Percentiles rank a stretch among this genome's conserved stretches.
Evolutionary conservation across 2,329 filamentous ascomycete genomes (phyloP).

Genomic region (Lecanoromycetidae sp.): DNA sequence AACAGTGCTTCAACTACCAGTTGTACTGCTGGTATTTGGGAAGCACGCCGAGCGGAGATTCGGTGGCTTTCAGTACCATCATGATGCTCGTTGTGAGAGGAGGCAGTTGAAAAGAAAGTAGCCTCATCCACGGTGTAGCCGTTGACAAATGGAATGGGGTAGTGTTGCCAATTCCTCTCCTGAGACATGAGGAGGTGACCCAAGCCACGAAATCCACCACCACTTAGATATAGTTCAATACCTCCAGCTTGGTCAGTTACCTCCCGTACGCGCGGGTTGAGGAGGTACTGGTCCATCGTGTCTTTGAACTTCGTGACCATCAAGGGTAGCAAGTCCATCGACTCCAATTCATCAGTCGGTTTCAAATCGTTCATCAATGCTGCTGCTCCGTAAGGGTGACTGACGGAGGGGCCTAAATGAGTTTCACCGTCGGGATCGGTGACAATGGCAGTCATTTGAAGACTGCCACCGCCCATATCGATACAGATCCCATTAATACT

Average conservation of each 20-base stretch:
- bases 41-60: slow-evolving; percentile 64
- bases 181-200: slow-evolving; percentile 78
- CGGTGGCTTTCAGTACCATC: slow-evolving; percentile 43
- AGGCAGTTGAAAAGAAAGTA: slow-evolving; percentile 47
- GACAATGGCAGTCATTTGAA: slow-evolving; percentile 57
- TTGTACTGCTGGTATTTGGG: slow-evolving; percentile 73
- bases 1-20: slow-evolving; percentile 67
- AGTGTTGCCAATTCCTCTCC: slow-evolving; percentile 59
- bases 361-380: slow-evolving; percentile 47
- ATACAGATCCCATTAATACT: slow-evolving; percentile 68
- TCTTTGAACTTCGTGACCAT: slow-evolving; percentile 47
- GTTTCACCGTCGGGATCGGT: slow-evolving; percentile 37
- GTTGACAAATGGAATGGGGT: slow-evolving; percentile 73
- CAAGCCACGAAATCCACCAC: slow-evolving; percentile 82
- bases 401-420: slow-evolving; percentile 45
- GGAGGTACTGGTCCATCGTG: slow-evolving; percentile 45
- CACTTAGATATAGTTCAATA: slow-evolving; percentile 70
- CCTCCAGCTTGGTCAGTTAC: slow-evolving; percentile 35
- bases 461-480: slow-evolving; percentile 69
- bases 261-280: slow-evolving; percentile 42
- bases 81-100: slow-evolving; percentile 32
- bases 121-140: slow-evolving; percentile 55
- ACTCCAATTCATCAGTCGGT: slow-evolving; percentile 34
- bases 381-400: slow-evolving; percentile 58
- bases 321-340: slow-evolving; percentile 40